Evolutionary conservation across 2,329 filamentous ascomycete species (phyloP), one percentile per base, ranked within the genome.

Genomic region (Epicoccum sorghinum): DNA sequence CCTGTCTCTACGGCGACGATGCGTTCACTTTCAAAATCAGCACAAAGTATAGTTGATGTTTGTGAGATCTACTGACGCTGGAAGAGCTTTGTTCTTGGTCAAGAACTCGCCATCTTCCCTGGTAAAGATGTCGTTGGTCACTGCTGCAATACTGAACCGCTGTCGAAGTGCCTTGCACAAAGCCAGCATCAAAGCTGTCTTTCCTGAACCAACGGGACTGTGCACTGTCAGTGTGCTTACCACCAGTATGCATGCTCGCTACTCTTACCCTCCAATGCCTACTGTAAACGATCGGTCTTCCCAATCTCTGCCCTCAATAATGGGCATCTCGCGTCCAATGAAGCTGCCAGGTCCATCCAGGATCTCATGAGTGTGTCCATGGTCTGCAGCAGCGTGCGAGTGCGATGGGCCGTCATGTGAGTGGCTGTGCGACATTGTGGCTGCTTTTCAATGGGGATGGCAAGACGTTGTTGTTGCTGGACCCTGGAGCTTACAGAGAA

Each of bases 101-200:
- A 99, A 87, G 80, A 99, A 99, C 77, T 98, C 95, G 80, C 93
- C 93, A 81, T 99, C 95, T 79, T 99, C 95, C 61, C 83, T 89
- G 22, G 93, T 98, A 82, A 98, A 98, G 82, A 98, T 98, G 82
- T 98, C 93, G 82, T 98, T 98, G 44, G 95, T 99, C 22, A 99
- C 93, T 56, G 92, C 95, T 0, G 95, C 95, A 69, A 99, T 89
- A 71, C 88, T 91, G 84, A 90, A 93, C 50, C 84, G 81, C 45
- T 87, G 82, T 58, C 95, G 89, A 6, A 99, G 87, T 7, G 89
- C 88, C 32, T 87, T 87, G 80, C 92, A 97, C 64, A 98, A 89
- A 35, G 90, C 89, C 9, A 97, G 87, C 93, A 99, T 98, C 25
- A 98, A 85, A 14, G 95, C 95, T 0, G 95, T 98, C 78, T 99